phyloP scores from a whole-genome alignment of 768 basidiomycete genomes.

The Pisolithus tinctorius region DNA sequence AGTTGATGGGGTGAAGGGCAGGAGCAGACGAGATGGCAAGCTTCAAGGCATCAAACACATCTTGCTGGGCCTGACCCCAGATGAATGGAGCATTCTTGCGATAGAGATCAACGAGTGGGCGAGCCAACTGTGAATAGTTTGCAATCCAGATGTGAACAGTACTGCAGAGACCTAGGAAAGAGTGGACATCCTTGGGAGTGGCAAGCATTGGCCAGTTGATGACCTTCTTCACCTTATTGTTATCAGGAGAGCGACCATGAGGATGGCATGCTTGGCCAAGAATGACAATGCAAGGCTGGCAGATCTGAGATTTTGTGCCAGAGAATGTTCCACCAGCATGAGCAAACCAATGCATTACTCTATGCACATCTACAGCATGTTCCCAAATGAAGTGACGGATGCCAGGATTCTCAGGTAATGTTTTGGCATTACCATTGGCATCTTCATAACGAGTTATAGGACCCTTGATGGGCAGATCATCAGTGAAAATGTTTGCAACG shows the following conservation, averaged over 20 bases:
- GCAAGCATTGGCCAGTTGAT: slow-evolving; percentile 22
- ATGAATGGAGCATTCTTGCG: slow-evolving; percentile 21
- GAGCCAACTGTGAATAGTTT: slow-evolving; percentile 14
- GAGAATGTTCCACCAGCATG: slow-evolving; percentile 33
- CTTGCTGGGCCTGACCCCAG: slow-evolving; percentile 6
- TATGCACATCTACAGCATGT: too few relatives aligned
- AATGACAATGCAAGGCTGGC: slow-evolving; percentile 19
- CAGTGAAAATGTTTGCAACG: slow-evolving; percentile 29
- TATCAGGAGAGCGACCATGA: slow-evolving; percentile 26
- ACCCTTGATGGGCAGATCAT: slow-evolving; percentile 34
- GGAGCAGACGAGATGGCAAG: slow-evolving; percentile 6
- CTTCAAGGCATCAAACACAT: slow-evolving; percentile 18
- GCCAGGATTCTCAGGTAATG: slow-evolving; percentile 9
- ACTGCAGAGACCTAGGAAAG: slow-evolving; percentile 25
- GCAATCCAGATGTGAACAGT: slow-evolving; percentile 24
- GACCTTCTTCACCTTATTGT: slow-evolving; percentile 21
- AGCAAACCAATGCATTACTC: too few relatives aligned
- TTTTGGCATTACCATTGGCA: slow-evolving; percentile 26
- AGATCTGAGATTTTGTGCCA: slow-evolving; percentile 27
- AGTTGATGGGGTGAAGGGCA: background rate
- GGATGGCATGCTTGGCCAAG: slow-evolving; percentile 34
- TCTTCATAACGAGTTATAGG: slow-evolving; percentile 19
- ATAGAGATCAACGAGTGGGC: slow-evolving; percentile 21
- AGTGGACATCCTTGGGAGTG: slow-evolving; percentile 8
- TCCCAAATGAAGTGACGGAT: too few relatives aligned